Evolutionary conservation across 805 yeast species (phyloP), one percentile per base, ranked within the genome.

Genomic region (Wickerhamiella galacta): DNA sequence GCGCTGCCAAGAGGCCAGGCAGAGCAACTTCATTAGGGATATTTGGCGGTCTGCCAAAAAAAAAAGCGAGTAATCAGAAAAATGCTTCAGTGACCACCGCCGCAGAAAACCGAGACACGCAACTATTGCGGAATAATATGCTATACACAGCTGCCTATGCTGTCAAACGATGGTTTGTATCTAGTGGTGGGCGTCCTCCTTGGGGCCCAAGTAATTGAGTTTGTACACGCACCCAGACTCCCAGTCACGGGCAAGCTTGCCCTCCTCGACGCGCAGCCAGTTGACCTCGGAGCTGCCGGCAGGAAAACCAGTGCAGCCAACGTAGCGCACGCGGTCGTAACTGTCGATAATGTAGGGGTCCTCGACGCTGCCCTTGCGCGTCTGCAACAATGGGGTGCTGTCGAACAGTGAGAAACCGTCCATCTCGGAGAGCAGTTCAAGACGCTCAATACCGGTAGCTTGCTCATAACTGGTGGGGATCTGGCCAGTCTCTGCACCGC

Each of bases 371-470:
- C 98, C 98, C 40, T 56, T 72, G 64, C 95, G 85, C 51, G 82
- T 75, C 44, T 83, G 60, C 43, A 81, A 81, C 53, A 90, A 72
- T 47, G 93, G 90, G 57, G 75, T 77, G 53, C 72, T 66, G 67
- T 90, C 96, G 54, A 57, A 59, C 42, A 90, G 69, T 51, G 90
- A 95, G 46, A 87, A 70, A 70, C 98, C 98, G 61, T 85, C 94
- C 56, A 80, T 64, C 61, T 82, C 79, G 64, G 92, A 95, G 52
- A 90, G 71, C 48, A 79, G 58, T 69, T 90, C 98, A 47, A 85
- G 68, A 73, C 98, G 83, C 63, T 80, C 96, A 54, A 87, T 66
- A 78, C 98, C 98, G 32, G 98, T 90, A 51, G 95, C 83, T 66
- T 87, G 96, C 52, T 90, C 95, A 46, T 80, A 56, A 59, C 85